A percentile compares a stretch with the other conserved stretches of the same genome.
Evolutionary conservation across 2,329 filamentous ascomycete species (phyloP).

Genomic region (Fusarium acutatum): DNA sequence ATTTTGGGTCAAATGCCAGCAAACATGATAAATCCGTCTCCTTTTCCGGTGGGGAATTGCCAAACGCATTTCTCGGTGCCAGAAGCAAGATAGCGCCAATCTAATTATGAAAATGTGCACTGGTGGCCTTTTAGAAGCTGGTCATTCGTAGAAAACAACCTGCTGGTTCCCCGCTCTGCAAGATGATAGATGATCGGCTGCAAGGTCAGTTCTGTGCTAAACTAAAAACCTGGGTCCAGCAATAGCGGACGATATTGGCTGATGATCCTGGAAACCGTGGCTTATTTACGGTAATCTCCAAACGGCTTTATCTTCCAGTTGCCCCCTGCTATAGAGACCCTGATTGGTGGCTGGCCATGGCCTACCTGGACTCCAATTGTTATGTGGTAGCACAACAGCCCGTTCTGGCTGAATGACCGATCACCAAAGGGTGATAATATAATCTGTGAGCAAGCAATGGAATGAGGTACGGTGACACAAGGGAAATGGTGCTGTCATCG

Average conservation of each 20-base stretch:
- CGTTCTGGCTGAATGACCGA: not conserved
- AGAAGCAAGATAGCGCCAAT: not conserved
- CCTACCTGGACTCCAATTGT: not conserved
- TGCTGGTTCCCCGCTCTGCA: not conserved
- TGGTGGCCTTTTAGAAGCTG: not conserved
- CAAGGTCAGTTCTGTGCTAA: not conserved
- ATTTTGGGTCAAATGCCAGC: not conserved
- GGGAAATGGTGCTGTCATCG: not conserved
- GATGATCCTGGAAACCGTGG: too few relatives aligned
- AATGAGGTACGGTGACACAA: too few relatives aligned
- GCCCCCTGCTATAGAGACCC: too few relatives aligned
- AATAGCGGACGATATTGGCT: not conserved
- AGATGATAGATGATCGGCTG: not conserved
- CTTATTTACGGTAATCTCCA: not conserved
- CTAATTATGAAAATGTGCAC: not conserved
- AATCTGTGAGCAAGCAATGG: not conserved
- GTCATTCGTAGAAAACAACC: not conserved
- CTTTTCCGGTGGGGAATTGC: not conserved
- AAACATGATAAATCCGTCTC: not conserved
- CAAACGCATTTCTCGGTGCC: not conserved
- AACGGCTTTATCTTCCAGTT: not conserved
- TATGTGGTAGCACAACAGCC: not conserved
- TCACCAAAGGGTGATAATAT: not conserved
- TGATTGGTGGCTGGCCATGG: not conserved
- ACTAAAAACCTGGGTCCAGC: not conserved